phyloP scores from a whole-genome alignment of 768 basidiomycete species.

The Leccinum truebloodii region DNA sequence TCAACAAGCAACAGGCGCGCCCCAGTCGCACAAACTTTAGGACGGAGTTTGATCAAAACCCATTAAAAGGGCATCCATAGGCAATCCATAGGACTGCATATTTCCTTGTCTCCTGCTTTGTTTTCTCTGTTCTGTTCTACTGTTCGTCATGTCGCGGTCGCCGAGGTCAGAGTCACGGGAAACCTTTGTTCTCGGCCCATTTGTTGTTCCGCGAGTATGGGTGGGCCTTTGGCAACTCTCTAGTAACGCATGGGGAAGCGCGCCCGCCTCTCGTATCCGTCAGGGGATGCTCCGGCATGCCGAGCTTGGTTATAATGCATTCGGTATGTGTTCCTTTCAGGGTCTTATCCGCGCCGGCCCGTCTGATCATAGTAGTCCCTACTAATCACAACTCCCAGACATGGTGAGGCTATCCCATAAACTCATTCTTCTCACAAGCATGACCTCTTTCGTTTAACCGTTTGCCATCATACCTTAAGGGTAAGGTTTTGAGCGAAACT shows the following conservation, averaged over 20 bases:
- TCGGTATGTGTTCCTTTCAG: conserved; percentile 34
- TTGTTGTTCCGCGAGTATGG: conserved; percentile 65
- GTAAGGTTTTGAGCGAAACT: conserved; percentile 18
- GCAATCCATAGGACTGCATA: conserved; percentile 3
- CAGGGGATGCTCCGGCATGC: conserved; percentile 66
- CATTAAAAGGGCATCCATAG: conserved; percentile 24
- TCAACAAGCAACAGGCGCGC: conserved; percentile 6
- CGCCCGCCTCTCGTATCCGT: conserved; percentile 62
- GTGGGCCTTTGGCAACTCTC: conserved; percentile 85
- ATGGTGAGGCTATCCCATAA: conserved; percentile 44
- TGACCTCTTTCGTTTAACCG: neutral
- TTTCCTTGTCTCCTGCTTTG: conserved; percentile 11
- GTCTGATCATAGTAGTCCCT: conserved; percentile 5
- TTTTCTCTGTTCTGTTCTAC: conserved; percentile 5
- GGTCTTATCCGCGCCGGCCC: conserved; percentile 8
- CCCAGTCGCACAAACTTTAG: conserved; percentile 13
- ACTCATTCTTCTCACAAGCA: conserved; percentile 18
- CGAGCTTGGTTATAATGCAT: conserved; percentile 52
- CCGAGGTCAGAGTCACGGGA: conserved; percentile 33
- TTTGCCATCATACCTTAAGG: conserved; percentile 21
- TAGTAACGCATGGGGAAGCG: conserved; percentile 83
- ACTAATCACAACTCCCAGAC: conserved; percentile 36
- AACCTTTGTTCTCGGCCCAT: conserved; percentile 57
- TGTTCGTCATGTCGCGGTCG: conserved; percentile 24
- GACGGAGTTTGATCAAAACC: conserved; percentile 34